A percentile compares a stretch with the other conserved stretches of the same genome.
Evolutionary conservation across 805 yeast genomes (phyloP).

Genomic region (Kuraishia piskuri): DNA sequence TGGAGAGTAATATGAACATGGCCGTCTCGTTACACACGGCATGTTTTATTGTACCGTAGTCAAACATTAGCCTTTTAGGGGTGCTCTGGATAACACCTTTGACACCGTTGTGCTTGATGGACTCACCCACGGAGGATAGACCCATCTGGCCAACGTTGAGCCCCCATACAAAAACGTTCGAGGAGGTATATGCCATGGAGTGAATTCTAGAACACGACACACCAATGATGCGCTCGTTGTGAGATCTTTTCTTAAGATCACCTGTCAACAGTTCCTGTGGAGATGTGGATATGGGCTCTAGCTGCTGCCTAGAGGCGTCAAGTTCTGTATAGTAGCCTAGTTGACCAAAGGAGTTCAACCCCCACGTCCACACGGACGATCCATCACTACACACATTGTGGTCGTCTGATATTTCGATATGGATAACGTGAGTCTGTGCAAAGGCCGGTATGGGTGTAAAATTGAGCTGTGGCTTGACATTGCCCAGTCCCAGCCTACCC

Average conservation of each 20-base stretch:
- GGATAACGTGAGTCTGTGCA: slow-evolving; percentile 19
- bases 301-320: slow-evolving; percentile 10
- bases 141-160: slow-evolving; percentile 80
- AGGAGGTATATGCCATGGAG: slow-evolving; percentile 47
- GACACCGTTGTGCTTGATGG: slow-evolving; percentile 18
- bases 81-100: slow-evolving; percentile 29
- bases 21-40: slow-evolving; percentile 60
- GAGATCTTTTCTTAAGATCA: slow-evolving; percentile 28
- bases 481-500: slow-evolving; percentile 64
- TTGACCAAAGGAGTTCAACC: slow-evolving; percentile 60
- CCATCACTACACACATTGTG: slow-evolving; percentile 27
- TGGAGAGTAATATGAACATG: slow-evolving; percentile 53
- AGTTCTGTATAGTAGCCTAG: slow-evolving; percentile 41
- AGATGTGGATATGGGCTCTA: slow-evolving; percentile 16
- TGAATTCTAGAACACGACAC: slow-evolving; percentile 62
- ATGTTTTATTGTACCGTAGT: slow-evolving; percentile 39
- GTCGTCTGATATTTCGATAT: slow-evolving; percentile 22
- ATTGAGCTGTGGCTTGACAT: slow-evolving; percentile 28
- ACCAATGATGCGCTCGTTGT: slow-evolving; percentile 25
- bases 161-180: slow-evolving; percentile 63
- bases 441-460: slow-evolving; percentile 35
- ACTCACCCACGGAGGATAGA: slow-evolving; percentile 22
- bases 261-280: slow-evolving; percentile 36
- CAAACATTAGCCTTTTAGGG: slow-evolving; percentile 33
- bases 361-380: slow-evolving; percentile 71